A percentile compares a stretch with the other conserved stretches of the same genome.
phyloP scores from a whole-genome alignment of 306 rosid species.

The Senna tora region DNA sequence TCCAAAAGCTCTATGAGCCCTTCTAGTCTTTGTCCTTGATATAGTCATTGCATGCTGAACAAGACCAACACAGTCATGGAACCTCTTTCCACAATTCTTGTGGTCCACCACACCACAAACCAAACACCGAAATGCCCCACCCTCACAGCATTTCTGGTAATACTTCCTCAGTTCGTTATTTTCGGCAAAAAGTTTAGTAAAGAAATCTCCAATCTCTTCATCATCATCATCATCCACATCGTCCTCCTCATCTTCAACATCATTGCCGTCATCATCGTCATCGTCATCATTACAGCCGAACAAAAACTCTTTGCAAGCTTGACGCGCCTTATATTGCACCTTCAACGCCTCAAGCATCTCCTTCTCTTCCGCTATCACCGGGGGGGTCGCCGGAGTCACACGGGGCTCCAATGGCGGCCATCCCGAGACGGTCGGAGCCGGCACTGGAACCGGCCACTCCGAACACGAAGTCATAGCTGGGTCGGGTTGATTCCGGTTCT shows the following conservation, averaged over 20 bases:
- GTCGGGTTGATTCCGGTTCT: background rate
- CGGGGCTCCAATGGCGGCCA: constrained; percentile 44
- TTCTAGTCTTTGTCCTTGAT: constrained; percentile 42
- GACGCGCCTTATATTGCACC: constrained; percentile 45
- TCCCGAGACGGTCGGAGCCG: constrained; percentile 11
- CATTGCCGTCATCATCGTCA: background rate
- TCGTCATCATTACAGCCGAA: constrained; percentile 20
- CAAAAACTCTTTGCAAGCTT: constrained; percentile 45
- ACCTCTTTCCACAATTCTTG: constrained; percentile 54
- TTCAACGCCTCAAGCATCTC: constrained; percentile 28
- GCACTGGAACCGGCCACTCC: constrained; percentile 43
- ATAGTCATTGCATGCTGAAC: constrained; percentile 59
- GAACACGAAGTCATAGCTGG: constrained; percentile 23
- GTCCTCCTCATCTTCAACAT: background rate
- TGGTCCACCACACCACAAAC: constrained; percentile 64
- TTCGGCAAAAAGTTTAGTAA: constrained; percentile 53
- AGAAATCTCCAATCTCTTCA: constrained; percentile 42
- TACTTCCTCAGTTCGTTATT: constrained; percentile 52
- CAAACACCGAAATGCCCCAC: constrained; percentile 69
- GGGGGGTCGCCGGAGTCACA: background rate
- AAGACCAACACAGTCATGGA: constrained; percentile 58
- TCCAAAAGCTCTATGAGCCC: constrained; percentile 68
- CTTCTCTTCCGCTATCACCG: constrained; percentile 36
- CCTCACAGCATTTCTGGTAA: constrained; percentile 53
- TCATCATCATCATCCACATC: constrained; percentile 23